Conservation (phyloP, 768 basidiomycete species). For the Boletus barrowsii region DNA sequence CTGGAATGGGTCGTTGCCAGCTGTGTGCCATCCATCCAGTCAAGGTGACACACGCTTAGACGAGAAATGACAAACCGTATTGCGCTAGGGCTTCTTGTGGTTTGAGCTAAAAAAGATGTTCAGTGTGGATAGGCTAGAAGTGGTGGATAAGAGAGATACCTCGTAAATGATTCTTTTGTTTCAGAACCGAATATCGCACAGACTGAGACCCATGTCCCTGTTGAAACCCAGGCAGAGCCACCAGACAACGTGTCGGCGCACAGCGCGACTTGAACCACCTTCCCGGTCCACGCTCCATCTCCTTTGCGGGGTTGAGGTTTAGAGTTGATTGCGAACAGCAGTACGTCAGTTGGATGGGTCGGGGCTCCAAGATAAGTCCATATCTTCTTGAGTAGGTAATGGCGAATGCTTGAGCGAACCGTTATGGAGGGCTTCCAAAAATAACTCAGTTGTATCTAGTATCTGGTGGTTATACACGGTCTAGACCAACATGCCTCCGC, state of each 20-base stretch:
- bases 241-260: slow-evolving; percentile 43
- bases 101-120: slow-evolving; percentile 36
- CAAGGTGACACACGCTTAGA: not conserved
- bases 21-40: slow-evolving; percentile 25
- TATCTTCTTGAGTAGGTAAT: slow-evolving; percentile 28
- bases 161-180: slow-evolving; percentile 63
- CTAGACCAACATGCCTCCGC: slow-evolving; percentile 21
- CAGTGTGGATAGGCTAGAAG: not conserved
- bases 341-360: slow-evolving; percentile 70
- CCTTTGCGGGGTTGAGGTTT: slow-evolving; percentile 61
- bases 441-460: slow-evolving; percentile 45
- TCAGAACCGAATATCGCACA: slow-evolving; percentile 59
- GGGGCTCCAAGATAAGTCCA: slow-evolving; percentile 43
- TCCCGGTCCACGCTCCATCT: slow-evolving; percentile 63
- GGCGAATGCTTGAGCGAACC: slow-evolving; percentile 46
- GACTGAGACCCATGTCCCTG: slow-evolving; percentile 60
- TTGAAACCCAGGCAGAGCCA: slow-evolving; percentile 59
- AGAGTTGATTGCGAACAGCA: slow-evolving; percentile 49
- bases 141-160: slow-evolving; percentile 23
- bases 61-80: slow-evolving; percentile 38
- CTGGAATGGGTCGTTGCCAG: slow-evolving; percentile 62
- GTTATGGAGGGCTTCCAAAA: slow-evolving; percentile 51
- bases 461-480: slow-evolving; percentile 60
- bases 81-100: slow-evolving; percentile 65
- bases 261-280: slow-evolving; percentile 59